Base-by-base conservation (phyloP, 345 rosid species). In the Pistacia integerrima region DNA sequence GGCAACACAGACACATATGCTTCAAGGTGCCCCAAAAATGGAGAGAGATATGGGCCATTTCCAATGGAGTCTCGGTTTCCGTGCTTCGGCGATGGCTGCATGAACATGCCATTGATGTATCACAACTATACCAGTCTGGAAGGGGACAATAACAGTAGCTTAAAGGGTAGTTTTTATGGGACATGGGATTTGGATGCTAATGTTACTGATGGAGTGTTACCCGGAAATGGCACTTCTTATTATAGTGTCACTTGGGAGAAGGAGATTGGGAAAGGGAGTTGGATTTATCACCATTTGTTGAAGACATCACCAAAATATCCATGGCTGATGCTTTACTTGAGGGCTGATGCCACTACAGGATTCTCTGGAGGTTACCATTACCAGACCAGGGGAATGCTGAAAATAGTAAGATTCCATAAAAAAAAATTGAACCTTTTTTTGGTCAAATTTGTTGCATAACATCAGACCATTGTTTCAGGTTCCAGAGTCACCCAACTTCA, bases 1-100 rank as follows among this genome's bases (percentile, higher is more conserved):
- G 85, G 85, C n/a, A 82, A 82, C 72, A 82, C 80, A 74, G 82
- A 82, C 51, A 79, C 85, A 25, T 78, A 36, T 25, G 80, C 82
- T 60, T 76, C 80, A 30, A 76, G 70, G 52, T 82, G 85, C 52
- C 85, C 85, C 17, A 35, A 73, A 8, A 79, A 82, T 63, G 82
- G 82, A 9, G 72, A 72, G 16, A 72, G 11, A 64, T n/a, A 52
- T 11, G 80, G 80, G 49, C 76, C 85, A 14, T 82, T 79, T 48
- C 76, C 78, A 8, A 80, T 65, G 4, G 73, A 76, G 36, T 1
- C 51, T 36, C 25, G 69, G n/a, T 82, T 82, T 22, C 85, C 85
- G 3, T 82, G 85, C 72, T 82, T 82, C 55, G 85, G 82, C 54
- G 14, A 52, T 30, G 82, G 85, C 41, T 82, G 82, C 75, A 82